phyloP scores from a whole-genome alignment of 345 rosid genomes.

The Eucalyptus cloeziana region DNA sequence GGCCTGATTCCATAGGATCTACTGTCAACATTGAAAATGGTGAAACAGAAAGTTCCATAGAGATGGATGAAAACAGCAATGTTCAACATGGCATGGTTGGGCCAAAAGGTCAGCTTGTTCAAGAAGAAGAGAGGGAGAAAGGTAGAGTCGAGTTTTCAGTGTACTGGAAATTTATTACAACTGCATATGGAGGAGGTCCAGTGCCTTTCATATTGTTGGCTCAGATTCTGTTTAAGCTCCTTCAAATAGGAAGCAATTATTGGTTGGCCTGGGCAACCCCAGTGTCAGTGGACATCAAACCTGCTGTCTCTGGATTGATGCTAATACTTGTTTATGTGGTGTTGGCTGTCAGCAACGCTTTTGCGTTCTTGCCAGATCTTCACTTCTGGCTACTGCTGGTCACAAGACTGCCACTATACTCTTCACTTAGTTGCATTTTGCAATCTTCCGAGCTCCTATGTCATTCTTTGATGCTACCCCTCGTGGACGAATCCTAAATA shows the following conservation, averaged over 20 bases:
- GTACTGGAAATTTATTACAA: slow-evolving; percentile 53
- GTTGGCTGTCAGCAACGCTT: slow-evolving; percentile 36
- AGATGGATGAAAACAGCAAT: slow-evolving; percentile 5
- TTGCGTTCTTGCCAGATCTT: slow-evolving; percentile 30
- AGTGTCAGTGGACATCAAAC: slow-evolving; percentile 30
- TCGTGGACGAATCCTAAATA: slow-evolving; percentile 48
- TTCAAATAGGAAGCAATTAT: slow-evolving; percentile 58
- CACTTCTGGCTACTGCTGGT: slow-evolving; percentile 33
- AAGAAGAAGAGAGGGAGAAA: slow-evolving; percentile 86
- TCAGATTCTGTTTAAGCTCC: slow-evolving; percentile 41
- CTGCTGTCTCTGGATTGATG: slow-evolving; percentile 17
- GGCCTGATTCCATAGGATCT: background rate
- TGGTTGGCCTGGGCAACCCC: slow-evolving; percentile 82
- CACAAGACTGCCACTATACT: slow-evolving; percentile 49
- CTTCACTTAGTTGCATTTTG: slow-evolving; percentile 46
- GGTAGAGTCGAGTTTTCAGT: slow-evolving; percentile 62
- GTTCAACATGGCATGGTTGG: slow-evolving; percentile 14
- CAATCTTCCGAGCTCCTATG: slow-evolving; percentile 70
- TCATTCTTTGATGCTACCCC: slow-evolving; percentile 76
- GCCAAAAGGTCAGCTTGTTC: slow-evolving; percentile 56
- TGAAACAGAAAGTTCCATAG: background rate
- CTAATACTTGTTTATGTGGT: slow-evolving; percentile 37
- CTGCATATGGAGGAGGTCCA: slow-evolving; percentile 53
- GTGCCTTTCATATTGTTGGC: slow-evolving; percentile 51
- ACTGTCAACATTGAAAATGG: slow-evolving; percentile 3